Conservation (phyloP, 2,329 filamentous ascomycete species). For the Sordariomycetes sp. region DNA sequence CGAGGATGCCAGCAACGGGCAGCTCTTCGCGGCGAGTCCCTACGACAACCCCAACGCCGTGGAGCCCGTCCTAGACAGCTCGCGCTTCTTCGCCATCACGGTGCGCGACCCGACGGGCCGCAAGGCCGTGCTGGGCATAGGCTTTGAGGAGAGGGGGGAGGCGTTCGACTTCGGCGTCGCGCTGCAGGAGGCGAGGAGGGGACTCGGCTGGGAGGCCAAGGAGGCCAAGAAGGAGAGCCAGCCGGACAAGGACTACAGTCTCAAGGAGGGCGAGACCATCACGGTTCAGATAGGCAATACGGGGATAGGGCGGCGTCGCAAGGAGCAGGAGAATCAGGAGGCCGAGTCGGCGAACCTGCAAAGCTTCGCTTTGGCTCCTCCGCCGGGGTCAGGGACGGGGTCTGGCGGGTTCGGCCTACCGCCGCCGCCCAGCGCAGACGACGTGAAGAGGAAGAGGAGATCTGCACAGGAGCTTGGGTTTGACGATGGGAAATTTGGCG, state of each 20-base stretch:
- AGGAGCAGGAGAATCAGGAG: conserved; percentile 6
- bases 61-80: conserved; percentile 70
- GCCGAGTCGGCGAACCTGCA: conserved; percentile 21
- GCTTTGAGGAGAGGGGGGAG: conserved; percentile 78
- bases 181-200: conserved; percentile 68
- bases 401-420: conserved; percentile 46
- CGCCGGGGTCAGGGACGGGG: conserved; percentile 37
- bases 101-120: conserved; percentile 67
- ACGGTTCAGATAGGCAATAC: conserved; percentile 62
- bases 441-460: conserved; percentile 49
- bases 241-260: conserved; percentile 58
- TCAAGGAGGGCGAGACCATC: conserved; percentile 87
- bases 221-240: conserved; percentile 18
- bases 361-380: conserved; percentile 68
- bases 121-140: conserved; percentile 74
- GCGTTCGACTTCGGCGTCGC: conserved; percentile 80
- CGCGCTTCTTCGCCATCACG: conserved; percentile 74
- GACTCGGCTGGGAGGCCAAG: conserved; percentile 47
- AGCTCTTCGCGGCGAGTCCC: conserved; percentile 76
- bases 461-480: conserved; percentile 63
- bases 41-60: conserved; percentile 60
- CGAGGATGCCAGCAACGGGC: conserved; percentile 63
- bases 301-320: conserved; percentile 39
- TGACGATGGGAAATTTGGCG: conserved; percentile 81
- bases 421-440: conserved; percentile 55